Conservation (phyloP, 331 rosid species). For the Ulmus americana region DNA sequence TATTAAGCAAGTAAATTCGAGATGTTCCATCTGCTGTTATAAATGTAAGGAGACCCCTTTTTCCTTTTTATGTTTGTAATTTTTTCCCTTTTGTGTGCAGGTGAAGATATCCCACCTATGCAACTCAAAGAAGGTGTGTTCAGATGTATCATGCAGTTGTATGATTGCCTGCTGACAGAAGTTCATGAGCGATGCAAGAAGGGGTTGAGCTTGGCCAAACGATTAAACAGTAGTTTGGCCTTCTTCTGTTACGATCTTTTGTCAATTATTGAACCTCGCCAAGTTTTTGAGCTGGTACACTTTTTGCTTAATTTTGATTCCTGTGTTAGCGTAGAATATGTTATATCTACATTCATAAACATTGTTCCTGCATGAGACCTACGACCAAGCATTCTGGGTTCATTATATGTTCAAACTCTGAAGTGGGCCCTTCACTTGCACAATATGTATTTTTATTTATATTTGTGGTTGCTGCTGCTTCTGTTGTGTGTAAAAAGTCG, state of each 20-base stretch:
- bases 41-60: background rate
- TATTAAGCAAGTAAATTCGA: too few relatives aligned
- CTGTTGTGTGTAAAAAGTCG: background rate
- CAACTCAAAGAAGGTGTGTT: conserved; percentile 95
- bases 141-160: conserved; percentile 95
- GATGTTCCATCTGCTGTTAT: background rate
- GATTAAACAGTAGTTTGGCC: conserved; percentile 93
- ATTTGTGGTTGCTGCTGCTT: background rate
- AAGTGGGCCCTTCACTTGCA: background rate
- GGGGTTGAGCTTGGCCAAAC: conserved; percentile 91
- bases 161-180: conserved; percentile 95
- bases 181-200: conserved; percentile 98
- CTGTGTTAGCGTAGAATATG: background rate
- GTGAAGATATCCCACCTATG: conserved; percentile 98
- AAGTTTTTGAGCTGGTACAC: conserved; percentile 93
- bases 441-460: background rate
- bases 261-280: conserved; percentile 92
- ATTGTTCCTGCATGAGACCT: background rate
- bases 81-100: conserved; percentile 36
- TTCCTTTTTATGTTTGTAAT: conserved; percentile 16
- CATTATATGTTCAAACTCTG: conserved; percentile 6
- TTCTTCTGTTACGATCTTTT: conserved; percentile 95
- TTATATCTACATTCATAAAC: background rate
- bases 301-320: conserved; percentile 18
- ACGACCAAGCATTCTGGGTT: background rate